phyloP scores from a whole-genome alignment of 495 filamentous ascomycete genomes.

The Aspergillus incahuasiensis region DNA sequence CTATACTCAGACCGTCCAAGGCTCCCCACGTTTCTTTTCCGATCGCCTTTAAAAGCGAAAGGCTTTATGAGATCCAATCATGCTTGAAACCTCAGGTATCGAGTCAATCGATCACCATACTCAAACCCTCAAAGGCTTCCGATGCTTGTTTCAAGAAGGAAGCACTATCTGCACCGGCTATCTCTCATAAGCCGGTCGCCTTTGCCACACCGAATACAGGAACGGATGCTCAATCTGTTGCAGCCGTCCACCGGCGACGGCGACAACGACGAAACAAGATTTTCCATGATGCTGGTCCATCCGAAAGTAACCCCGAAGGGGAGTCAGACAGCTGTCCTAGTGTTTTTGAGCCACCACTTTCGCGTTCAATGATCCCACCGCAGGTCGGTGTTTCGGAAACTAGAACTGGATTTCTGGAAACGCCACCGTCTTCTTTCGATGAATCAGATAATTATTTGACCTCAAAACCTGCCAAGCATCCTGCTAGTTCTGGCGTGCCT shows the following conservation, averaged over 20 bases:
- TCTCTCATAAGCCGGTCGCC: constrained; percentile 11
- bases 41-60: too few relatives aligned
- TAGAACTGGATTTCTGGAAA: constrained; percentile 20
- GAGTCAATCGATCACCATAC: too few relatives aligned
- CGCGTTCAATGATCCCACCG: constrained; percentile 26
- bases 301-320: constrained; percentile 28
- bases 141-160: background rate
- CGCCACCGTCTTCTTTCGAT: constrained; percentile 40
- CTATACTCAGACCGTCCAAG: constrained; percentile 19
- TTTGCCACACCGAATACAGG: constrained; percentile 5
- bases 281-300: constrained; percentile 16
- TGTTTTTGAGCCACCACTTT: constrained; percentile 30
- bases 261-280: background rate
- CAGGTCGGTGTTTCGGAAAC: constrained; percentile 23
- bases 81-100: too few relatives aligned
- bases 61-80: too few relatives aligned
- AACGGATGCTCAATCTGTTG: constrained; percentile 1
- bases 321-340: constrained; percentile 33
- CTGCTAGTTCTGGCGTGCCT: constrained; percentile 11
- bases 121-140: too few relatives aligned
- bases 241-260: background rate
- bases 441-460: constrained; percentile 25
- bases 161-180: constrained; percentile 6
- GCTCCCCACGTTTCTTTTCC: too few relatives aligned
- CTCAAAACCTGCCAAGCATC: constrained; percentile 11